Evolutionary conservation across 23 red algal genomes (phyloP).

Genomic region (Gracilaria caudata): DNA sequence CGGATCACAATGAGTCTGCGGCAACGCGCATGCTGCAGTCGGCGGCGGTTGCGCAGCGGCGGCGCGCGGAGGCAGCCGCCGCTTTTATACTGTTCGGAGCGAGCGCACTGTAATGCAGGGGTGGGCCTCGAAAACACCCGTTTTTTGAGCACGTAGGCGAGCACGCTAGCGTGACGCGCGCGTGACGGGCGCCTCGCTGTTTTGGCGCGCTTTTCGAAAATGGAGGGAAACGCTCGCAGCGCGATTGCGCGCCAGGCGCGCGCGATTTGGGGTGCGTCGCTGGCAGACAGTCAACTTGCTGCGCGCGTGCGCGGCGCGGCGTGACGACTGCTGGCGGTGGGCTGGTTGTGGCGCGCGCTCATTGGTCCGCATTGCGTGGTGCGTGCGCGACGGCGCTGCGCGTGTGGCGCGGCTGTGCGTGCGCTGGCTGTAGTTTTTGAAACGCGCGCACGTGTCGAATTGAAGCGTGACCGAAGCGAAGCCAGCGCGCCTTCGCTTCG

Average conservation of each 20-base stretch:
- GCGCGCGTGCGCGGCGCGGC: not conserved
- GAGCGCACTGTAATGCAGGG: conserved; percentile 13
- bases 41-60: conserved; percentile 18
- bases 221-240: conserved; percentile 20
- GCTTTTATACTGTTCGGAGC: conserved; percentile 40
- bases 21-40: not conserved
- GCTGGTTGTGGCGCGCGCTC: conserved; percentile 15
- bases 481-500: not conserved
- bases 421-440: not conserved
- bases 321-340: too few species aligned
- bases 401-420: not conserved
- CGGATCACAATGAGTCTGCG: conserved; percentile 28
- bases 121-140: conserved; percentile 28
- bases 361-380: not conserved
- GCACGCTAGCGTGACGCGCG: conserved; percentile 32
- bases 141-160: conserved; percentile 45
- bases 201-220: conserved; percentile 47
- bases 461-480: not conserved
- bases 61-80: conserved; percentile 20
- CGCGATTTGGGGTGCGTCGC: not conserved
- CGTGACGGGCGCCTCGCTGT: not conserved
- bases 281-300: conserved; percentile 18
- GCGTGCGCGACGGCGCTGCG: not conserved
- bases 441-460: conserved; percentile 3
- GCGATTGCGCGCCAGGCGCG: not conserved